Evolutionary conservation across 2,329 filamentous ascomycete genomes (phyloP).

Genomic region (Mycosphaerelloides madeirae): DNA sequence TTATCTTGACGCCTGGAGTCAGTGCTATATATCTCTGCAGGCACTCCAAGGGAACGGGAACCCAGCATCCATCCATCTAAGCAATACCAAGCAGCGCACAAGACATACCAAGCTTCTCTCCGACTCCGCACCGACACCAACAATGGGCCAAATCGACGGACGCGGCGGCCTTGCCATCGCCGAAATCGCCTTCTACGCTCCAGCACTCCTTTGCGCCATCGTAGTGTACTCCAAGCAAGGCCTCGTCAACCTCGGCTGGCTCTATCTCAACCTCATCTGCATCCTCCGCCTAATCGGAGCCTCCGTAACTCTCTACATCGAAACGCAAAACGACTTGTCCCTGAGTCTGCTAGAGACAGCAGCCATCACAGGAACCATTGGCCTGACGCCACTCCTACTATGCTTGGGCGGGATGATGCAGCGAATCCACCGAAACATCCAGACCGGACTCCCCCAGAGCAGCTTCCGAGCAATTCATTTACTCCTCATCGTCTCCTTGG

Average conservation of each 20-base stretch:
- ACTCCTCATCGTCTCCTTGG: conserved; percentile 19
- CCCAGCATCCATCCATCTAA: no score
- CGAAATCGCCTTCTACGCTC: conserved; percentile 24
- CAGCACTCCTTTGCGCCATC: conserved; percentile 17
- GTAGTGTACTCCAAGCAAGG: conserved; percentile 25
- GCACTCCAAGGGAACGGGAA: no score
- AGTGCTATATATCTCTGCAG: no score
- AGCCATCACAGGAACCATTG: conserved; percentile 24
- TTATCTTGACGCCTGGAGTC: no score
- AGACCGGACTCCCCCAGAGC: conserved; percentile 6
- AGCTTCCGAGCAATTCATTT: conserved; percentile 23
- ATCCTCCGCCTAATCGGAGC: conserved; percentile 26
- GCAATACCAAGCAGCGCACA: no score
- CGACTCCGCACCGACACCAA: neutral
- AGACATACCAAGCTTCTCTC: no score
- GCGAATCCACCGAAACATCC: conserved; percentile 21
- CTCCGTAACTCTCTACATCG: conserved; percentile 23
- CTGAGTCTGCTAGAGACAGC: conserved; percentile 18
- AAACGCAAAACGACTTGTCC: conserved; percentile 20
- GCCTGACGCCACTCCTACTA: conserved; percentile 26
- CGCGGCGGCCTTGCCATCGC: conserved; percentile 22
- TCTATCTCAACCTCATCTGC: conserved; percentile 24
- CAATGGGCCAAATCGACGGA: conserved; percentile 15
- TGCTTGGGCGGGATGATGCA: conserved; percentile 23
- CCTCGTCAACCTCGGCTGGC: conserved; percentile 19